Evolutionary conservation across 257 asterid species (phyloP).

Genomic region (Rubia yunnanensis): DNA sequence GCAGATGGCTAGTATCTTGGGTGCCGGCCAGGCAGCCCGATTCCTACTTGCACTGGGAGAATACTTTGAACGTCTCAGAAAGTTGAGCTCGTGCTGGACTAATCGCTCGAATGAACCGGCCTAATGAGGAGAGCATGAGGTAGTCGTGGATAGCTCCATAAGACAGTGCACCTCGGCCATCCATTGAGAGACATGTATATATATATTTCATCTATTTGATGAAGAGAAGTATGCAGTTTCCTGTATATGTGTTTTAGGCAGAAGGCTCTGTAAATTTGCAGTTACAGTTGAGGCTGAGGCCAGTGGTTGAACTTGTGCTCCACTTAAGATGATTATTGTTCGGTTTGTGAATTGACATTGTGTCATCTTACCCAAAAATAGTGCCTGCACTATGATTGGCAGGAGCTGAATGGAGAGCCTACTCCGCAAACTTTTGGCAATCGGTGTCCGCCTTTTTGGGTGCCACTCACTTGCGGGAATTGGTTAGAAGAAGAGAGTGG

Average conservation of each 20-base stretch:
- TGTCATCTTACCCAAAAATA: neutral
- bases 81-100: constrained; percentile 29
- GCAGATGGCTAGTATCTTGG: constrained; percentile 30
- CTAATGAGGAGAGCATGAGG: constrained; percentile 15
- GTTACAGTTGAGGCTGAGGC: neutral
- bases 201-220: constrained; percentile 16
- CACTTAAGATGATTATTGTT: neutral
- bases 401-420: neutral
- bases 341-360: constrained; percentile 2
- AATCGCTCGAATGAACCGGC: constrained; percentile 24
- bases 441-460: constrained; percentile 4
- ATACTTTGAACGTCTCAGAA: constrained; percentile 33
- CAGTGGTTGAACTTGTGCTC: neutral
- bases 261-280: constrained; percentile 7
- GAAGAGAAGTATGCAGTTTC: constrained; percentile 31
- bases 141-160: constrained; percentile 8
- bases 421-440: neutral
- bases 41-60: constrained; percentile 31
- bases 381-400: constrained; percentile 9
- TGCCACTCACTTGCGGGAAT: constrained; percentile 2
- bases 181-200: constrained; percentile 26
- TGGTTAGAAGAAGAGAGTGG: neutral
- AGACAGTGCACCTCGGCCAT: constrained; percentile 11
- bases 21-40: constrained; percentile 28
- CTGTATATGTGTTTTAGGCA: constrained; percentile 14